Percentiles rank a stretch among this genome's conserved stretches.
Evolutionary conservation across 2,329 filamentous ascomycete genomes (phyloP).

Genomic region (Clonostachys byssicola): DNA sequence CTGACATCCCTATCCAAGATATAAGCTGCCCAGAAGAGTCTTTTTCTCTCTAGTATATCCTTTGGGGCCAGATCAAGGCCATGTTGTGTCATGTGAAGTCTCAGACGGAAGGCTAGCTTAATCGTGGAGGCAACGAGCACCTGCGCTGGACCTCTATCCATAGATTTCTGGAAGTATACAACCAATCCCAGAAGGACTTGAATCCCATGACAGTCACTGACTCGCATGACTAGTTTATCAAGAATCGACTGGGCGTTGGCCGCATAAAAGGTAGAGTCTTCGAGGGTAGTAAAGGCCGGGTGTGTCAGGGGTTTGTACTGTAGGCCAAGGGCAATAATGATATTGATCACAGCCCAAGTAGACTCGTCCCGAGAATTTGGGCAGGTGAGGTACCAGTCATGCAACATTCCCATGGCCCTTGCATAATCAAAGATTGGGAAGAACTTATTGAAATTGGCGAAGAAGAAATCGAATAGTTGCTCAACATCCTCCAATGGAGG

Average conservation of each 20-base stretch:
- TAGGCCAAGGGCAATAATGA: constrained; percentile 5
- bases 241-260: constrained; percentile 1
- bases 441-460: too few species aligned
- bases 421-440: too few species aligned
- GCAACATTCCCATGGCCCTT: too few species aligned
- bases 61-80: neutral
- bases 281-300: neutral
- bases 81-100: neutral
- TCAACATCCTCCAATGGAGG: too few species aligned
- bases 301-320: too few species aligned
- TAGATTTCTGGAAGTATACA: neutral
- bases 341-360: constrained; percentile 11
- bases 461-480: too few species aligned
- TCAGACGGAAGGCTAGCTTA: neutral
- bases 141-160: neutral
- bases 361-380: too few species aligned
- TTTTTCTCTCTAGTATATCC: neutral
- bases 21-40: constrained; percentile 1
- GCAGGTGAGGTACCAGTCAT: too few species aligned
- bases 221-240: neutral
- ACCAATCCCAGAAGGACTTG: neutral
- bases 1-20: neutral
- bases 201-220: neutral
- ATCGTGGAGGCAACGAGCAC: neutral
- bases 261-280: neutral